phyloP scores from a whole-genome alignment of 2,329 filamentous ascomycete species.

The Metarhizium sp. region DNA sequence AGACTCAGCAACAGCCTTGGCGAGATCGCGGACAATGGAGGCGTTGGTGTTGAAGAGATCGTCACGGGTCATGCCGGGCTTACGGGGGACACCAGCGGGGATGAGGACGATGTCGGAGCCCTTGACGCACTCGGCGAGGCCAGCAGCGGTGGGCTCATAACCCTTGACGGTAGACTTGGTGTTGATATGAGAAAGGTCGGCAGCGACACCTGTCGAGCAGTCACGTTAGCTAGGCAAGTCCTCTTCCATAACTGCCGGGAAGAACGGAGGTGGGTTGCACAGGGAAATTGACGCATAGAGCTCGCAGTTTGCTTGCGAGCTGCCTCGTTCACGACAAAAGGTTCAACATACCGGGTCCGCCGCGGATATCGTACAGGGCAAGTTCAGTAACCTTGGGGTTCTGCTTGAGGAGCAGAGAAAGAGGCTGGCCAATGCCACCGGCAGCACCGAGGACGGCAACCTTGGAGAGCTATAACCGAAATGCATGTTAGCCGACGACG shows the following conservation, averaged over 20 bases:
- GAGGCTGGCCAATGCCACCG: conserved; percentile 96
- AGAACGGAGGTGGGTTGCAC: background rate
- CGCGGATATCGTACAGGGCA: conserved; percentile 94
- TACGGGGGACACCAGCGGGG: conserved; percentile 95
- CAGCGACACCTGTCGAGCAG: conserved; percentile 71
- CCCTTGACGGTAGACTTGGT: conserved; percentile 92
- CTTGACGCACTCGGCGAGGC: conserved; percentile 72
- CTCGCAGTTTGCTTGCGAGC: background rate
- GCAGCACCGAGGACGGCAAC: conserved; percentile 94
- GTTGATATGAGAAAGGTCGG: conserved; percentile 98
- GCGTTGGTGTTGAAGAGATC: conserved; percentile 99
- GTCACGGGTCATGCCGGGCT: conserved; percentile 99
- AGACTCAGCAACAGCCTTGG: conserved; percentile 85
- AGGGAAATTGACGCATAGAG: conserved; percentile 8
- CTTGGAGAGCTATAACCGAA: conserved; percentile 69
- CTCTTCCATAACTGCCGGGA: background rate
- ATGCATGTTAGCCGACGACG: conserved; percentile 3
- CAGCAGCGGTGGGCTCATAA: conserved; percentile 68
- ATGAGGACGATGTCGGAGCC: conserved; percentile 92
- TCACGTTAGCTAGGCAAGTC: background rate
- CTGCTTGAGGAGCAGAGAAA: conserved; percentile 97
- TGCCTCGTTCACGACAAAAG: background rate
- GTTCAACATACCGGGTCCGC: conserved; percentile 67
- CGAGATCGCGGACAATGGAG: conserved; percentile 96
- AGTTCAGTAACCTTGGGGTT: conserved; percentile 92